Evolutionary conservation across 148 eudicot genomes (phyloP).

Genomic region (Gaultheria prostrata): DNA sequence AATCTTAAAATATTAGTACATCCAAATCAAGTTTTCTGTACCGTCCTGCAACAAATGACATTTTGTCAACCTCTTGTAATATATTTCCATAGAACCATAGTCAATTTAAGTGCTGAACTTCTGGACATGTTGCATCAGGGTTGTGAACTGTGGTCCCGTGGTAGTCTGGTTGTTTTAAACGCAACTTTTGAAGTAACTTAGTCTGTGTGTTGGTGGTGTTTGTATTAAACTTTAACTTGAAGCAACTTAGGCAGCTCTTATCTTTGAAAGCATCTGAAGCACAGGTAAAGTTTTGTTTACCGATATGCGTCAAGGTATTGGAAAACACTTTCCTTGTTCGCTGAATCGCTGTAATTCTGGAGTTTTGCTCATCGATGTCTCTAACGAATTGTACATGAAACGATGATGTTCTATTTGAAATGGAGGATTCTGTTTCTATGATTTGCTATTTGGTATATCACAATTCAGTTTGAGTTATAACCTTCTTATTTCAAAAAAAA

Average conservation of each 20-base stretch:
- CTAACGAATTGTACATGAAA: not conserved
- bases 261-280: not conserved
- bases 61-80: not conserved
- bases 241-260: not conserved
- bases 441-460: not conserved
- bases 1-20: not conserved
- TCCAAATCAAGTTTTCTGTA: not conserved
- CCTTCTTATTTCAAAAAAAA: not conserved
- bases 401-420: not conserved
- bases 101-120: not conserved
- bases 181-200: not conserved
- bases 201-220: not conserved
- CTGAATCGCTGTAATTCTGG: not conserved
- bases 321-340: not conserved
- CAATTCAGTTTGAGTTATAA: not conserved
- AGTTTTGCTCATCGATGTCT: conserved; percentile 5
- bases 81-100: not conserved
- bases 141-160: not conserved
- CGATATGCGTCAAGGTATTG: not conserved
- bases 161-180: not conserved
- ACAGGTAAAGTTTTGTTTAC: not conserved
- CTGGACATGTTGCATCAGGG: not conserved
- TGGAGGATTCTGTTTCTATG: not conserved
- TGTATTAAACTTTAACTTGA: not conserved
- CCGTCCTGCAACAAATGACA: not conserved